Percentiles rank a stretch among this genome's conserved stretches.
Conservation (phyloP, 2,329 filamentous ascomycete species). For the Berkeleyomyces rouxiae region DNA sequence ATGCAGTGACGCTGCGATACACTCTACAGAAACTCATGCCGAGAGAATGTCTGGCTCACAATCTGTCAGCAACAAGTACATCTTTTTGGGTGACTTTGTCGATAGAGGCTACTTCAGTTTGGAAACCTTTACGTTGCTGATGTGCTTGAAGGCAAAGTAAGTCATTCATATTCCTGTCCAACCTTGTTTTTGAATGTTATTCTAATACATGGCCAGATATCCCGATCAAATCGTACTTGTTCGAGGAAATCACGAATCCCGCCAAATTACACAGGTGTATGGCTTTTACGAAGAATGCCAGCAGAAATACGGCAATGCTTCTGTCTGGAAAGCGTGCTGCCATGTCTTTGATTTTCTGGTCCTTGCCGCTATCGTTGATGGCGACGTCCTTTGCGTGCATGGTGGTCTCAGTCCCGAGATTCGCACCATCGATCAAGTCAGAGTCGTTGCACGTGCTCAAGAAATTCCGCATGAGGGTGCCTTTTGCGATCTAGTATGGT, state of each 20-base stretch:
- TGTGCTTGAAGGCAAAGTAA: conserved; percentile 72
- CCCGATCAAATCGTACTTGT: conserved; percentile 90
- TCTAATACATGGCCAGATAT: conserved; percentile 44
- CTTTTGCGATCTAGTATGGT: conserved; percentile 97
- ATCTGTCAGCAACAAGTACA: conserved; percentile 38
- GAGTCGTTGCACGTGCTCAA: conserved; percentile 91
- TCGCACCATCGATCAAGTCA: conserved; percentile 96
- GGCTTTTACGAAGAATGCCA: conserved; percentile 98
- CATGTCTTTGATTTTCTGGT: conserved; percentile 99
- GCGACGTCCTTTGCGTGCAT: conserved; percentile 96
- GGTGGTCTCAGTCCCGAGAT: conserved; percentile 81
- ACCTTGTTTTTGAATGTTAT: neutral
- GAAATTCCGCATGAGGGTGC: conserved; percentile 97
- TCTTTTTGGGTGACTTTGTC: conserved; percentile 75
- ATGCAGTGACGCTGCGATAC: neutral
- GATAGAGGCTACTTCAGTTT: conserved; percentile 95
- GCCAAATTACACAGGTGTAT: conserved; percentile 95
- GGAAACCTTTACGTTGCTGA: conserved; percentile 91
- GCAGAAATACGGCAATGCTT: conserved; percentile 94
- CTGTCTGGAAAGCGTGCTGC: conserved; percentile 99
- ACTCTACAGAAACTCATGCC: conserved; percentile 20
- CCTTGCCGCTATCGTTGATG: conserved; percentile 89
- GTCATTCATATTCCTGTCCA: conserved; percentile 14
- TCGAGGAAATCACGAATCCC: conserved; percentile 92
- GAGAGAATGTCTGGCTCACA: conserved; percentile 26